Evolutionary conservation across 768 basidiomycete genomes (phyloP), one percentile per base, ranked within the genome.

Genomic region (Psilocybe azurescens): DNA sequence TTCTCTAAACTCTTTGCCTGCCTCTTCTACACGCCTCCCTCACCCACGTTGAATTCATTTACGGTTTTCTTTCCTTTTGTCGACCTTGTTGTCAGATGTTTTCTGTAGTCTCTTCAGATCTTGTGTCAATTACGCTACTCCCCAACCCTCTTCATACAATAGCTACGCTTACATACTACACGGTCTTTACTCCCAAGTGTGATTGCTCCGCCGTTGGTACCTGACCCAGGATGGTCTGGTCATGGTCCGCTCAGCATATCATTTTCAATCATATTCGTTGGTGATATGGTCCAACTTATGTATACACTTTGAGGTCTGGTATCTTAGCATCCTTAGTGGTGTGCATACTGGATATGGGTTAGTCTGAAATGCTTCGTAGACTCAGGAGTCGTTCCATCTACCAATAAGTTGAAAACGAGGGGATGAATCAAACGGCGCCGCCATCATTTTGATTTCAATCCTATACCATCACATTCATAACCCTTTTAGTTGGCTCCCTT

Each of bases 61-160:
- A 5, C 41, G 10, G 10, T 5, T 44, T n/a, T 44, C n/a, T 13
- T 11, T 44, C 41, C 39, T 33, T 28, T 36, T 58, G 36, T 58
- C 56, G 56, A 36, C 56, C 8, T 56, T 58, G 56, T 58, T 58
- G 56, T 58, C 56, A 51, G 58, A 38, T 50, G 46, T 53, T 59
- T 59, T 59, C 41, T 59, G 41, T 46, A 32, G 55, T 41, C 47
- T 29, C 55, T 39, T 52, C 36, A 29, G 47, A 49, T 56, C 50
- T 49, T 56, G 20, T 46, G 36, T 51, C 48, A 57, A 50, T 41
- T 61, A 61, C 59, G 56, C 63, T 65, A 63, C 53, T 60, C 51
- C 50, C 47, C 57, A 30, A 5, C 52, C 28, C 48, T 48, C 39
- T 24, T 28, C 47, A 49, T 50, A 49, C 48, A 24, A 62, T 57